phyloP scores from a whole-genome alignment of 805 yeast genomes.

The Torulaspora franciscae region DNA sequence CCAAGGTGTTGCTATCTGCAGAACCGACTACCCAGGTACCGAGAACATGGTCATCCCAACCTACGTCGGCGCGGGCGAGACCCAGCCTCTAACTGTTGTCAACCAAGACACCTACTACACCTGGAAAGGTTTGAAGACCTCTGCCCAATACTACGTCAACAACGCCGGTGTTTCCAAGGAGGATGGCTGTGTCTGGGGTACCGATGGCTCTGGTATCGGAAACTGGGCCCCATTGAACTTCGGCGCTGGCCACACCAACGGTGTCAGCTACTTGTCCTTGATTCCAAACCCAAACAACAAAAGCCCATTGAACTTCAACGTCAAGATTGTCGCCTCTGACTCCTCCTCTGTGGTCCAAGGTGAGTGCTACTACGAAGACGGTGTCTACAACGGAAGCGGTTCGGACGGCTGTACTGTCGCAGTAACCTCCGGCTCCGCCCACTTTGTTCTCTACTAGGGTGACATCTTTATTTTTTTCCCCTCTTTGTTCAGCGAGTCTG shows the following conservation, averaged over 20 bases:
- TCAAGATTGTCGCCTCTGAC: slow-evolving; percentile 69
- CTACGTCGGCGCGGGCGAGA: slow-evolving; percentile 60
- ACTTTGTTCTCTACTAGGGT: slow-evolving; percentile 63
- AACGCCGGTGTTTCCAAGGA: slow-evolving; percentile 86
- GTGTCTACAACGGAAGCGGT: slow-evolving; percentile 49
- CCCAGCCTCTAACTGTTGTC: slow-evolving; percentile 71
- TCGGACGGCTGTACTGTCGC: slow-evolving; percentile 91
- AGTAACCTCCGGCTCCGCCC: slow-evolving; percentile 76
- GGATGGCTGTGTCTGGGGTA: slow-evolving; percentile 96
- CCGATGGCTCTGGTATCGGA: slow-evolving; percentile 72
- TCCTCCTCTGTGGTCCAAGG: slow-evolving; percentile 63
- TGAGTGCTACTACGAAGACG: slow-evolving; percentile 74
- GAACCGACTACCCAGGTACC: slow-evolving; percentile 99
- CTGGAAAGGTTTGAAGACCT: slow-evolving; percentile 78
- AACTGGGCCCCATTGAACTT: slow-evolving; percentile 97
- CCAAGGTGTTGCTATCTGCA: slow-evolving; percentile 79
- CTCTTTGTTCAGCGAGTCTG: slow-evolving; percentile 6
- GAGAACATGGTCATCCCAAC: slow-evolving; percentile 98
- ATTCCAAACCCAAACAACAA: slow-evolving; percentile 93
- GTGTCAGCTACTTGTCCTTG: slow-evolving; percentile 76
- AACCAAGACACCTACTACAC: slow-evolving; percentile 69
- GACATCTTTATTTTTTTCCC: not conserved
- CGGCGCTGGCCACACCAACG: slow-evolving; percentile 80
- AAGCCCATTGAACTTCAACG: slow-evolving; percentile 62
- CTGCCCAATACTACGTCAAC: slow-evolving; percentile 96